Evolutionary conservation across 1,284 basidiomycete genomes (phyloP).

Genomic region (Heliocybe sulcata): DNA sequence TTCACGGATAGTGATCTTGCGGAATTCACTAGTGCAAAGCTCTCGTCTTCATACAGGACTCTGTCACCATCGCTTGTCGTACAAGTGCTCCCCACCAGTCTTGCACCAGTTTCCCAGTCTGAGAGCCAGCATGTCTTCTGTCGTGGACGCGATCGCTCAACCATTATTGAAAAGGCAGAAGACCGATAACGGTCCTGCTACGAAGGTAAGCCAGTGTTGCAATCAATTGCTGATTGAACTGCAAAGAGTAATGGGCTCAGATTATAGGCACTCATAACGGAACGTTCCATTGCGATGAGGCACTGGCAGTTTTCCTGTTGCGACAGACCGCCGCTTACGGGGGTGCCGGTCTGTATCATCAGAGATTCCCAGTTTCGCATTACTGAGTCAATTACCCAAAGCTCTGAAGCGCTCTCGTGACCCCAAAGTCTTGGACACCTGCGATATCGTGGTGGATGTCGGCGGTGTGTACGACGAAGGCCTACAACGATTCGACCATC

Average conservation of each 20-base stretch:
- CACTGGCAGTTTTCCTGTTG: conserved; percentile 88
- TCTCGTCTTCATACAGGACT: neutral
- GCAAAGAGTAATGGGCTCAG: conserved; percentile 23
- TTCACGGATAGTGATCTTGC: neutral
- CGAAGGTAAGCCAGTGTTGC: conserved; percentile 25
- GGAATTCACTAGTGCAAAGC: neutral
- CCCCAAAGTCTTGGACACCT: conserved; percentile 69
- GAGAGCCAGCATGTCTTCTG: conserved; percentile 23
- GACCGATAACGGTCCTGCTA: conserved; percentile 18
- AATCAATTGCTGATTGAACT: neutral
- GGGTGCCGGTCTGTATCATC: conserved; percentile 49
- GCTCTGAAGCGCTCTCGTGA: conserved; percentile 82
- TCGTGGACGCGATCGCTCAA: conserved; percentile 17
- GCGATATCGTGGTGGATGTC: conserved; percentile 97
- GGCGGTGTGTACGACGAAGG: conserved; percentile 87
- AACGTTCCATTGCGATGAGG: conserved; percentile 96
- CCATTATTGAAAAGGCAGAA: conserved; percentile 41
- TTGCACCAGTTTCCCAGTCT: neutral
- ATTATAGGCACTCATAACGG: conserved; percentile 92
- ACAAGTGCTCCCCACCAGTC: neutral
- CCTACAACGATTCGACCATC: conserved; percentile 87
- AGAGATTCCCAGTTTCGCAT: conserved; percentile 4
- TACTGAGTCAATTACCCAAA: conserved; percentile 18
- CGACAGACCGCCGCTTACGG: conserved; percentile 73
- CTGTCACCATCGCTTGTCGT: no score